Evolutionary conservation across 1,139 yeast species (phyloP).

Genomic region (Scheffersomyces illinoinensis): DNA sequence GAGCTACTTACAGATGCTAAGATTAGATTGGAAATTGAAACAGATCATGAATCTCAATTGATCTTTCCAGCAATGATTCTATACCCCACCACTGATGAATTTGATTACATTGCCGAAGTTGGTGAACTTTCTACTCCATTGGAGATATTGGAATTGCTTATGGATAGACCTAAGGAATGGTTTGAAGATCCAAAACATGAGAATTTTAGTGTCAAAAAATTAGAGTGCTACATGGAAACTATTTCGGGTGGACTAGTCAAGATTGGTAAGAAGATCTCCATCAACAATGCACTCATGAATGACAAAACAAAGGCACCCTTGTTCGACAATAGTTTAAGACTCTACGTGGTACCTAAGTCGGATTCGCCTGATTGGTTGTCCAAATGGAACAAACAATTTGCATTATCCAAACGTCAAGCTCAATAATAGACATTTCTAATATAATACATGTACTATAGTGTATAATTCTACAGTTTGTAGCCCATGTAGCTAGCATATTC

Average conservation of each 20-base stretch:
- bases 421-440: background rate
- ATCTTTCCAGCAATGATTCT: slow-evolving; percentile 77
- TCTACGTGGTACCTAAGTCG: slow-evolving; percentile 78
- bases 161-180: slow-evolving; percentile 72
- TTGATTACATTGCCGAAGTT: slow-evolving; percentile 75
- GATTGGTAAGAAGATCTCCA: slow-evolving; percentile 73
- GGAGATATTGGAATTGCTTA: slow-evolving; percentile 56
- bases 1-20: slow-evolving; percentile 49
- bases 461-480: slow-evolving; percentile 21
- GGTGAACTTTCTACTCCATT: slow-evolving; percentile 67
- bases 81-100: slow-evolving; percentile 83
- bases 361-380: slow-evolving; percentile 66
- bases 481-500: slow-evolving; percentile 58
- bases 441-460: background rate
- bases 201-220: slow-evolving; percentile 56
- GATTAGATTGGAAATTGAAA: slow-evolving; percentile 63
- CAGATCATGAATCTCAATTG: slow-evolving; percentile 76
- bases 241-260: slow-evolving; percentile 80
- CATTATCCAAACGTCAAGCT: slow-evolving; percentile 48
- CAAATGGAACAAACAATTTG: slow-evolving; percentile 66
- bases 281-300: slow-evolving; percentile 64
- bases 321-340: slow-evolving; percentile 70
- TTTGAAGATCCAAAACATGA: slow-evolving; percentile 63
- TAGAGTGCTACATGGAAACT: slow-evolving; percentile 83
- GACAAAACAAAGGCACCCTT: slow-evolving; percentile 71